Percentiles rank a stretch among this genome's conserved stretches.
Conservation (phyloP, 345 rosid species). For the Reutealis trisperma region DNA sequence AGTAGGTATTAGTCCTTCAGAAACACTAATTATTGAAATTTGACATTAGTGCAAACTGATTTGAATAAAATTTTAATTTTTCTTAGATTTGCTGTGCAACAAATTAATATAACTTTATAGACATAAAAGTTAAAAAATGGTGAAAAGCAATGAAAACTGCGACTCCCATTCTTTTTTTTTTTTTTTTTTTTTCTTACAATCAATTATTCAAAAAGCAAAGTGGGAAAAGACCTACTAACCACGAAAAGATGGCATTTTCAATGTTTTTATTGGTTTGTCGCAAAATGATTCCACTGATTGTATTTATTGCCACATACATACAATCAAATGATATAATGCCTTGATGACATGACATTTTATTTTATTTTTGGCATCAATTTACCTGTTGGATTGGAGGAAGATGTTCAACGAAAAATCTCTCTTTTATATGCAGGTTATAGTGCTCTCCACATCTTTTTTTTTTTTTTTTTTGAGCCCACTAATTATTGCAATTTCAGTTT, state of each 20-base stretch:
- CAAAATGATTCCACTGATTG: not conserved
- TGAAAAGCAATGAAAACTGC: conserved; percentile 3
- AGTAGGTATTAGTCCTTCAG: not conserved
- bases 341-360: conserved; percentile 3
- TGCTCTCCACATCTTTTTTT: too few relatives aligned
- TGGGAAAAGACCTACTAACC: conserved; percentile 8
- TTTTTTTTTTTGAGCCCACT: too few relatives aligned
- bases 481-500: too few relatives aligned
- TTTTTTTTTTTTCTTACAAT: not conserved
- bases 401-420: too few relatives aligned
- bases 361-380: not conserved
- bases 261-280: not conserved
- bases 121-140: not conserved
- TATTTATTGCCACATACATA: not conserved
- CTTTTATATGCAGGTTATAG: too few relatives aligned
- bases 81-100: not conserved
- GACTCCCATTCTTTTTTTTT: not conserved
- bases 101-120: not conserved
- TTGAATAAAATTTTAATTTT: too few relatives aligned
- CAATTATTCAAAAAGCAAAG: conserved; percentile 17
- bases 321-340: not conserved
- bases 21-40: not conserved
- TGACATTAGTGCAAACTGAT: not conserved
- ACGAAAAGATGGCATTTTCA: conserved; percentile 1
- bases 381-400: too few relatives aligned